phyloP scores from a whole-genome alignment of 2,329 filamentous ascomycete species.

The Talaromyces sp. region DNA sequence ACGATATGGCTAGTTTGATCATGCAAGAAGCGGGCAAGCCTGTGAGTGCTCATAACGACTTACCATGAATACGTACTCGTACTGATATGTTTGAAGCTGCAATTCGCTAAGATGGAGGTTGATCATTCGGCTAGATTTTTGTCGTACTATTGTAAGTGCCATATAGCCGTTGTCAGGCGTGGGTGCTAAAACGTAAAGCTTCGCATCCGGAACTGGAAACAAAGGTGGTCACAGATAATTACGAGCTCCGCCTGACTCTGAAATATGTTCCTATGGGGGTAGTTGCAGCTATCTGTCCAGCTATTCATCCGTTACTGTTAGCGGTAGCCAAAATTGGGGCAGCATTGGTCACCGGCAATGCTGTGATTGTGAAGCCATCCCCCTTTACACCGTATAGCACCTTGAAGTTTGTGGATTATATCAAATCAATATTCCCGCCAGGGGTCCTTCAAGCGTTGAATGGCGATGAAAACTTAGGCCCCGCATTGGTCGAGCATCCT shows the following conservation, averaged over 20 bases:
- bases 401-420: constrained; percentile 51
- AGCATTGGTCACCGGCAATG: constrained; percentile 49
- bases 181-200: constrained; percentile 10
- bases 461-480: constrained; percentile 52
- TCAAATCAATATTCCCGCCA: constrained; percentile 46
- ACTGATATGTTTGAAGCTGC: constrained; percentile 8
- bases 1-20: constrained; percentile 44
- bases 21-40: constrained; percentile 52
- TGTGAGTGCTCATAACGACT: constrained; percentile 19
- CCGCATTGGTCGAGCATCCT: constrained; percentile 50
- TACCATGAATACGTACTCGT: not conserved
- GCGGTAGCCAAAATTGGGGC: constrained; percentile 45
- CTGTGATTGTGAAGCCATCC: constrained; percentile 53
- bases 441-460: constrained; percentile 55
- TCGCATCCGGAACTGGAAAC: constrained; percentile 34
- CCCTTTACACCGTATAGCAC: constrained; percentile 52
- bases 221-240: constrained; percentile 43
- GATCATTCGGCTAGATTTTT: constrained; percentile 16
- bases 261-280: constrained; percentile 48
- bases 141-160: constrained; percentile 13
- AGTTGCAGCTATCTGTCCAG: constrained; percentile 41
- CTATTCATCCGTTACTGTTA: constrained; percentile 49
- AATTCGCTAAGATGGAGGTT: constrained; percentile 15
- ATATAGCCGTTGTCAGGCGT: not conserved
- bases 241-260: constrained; percentile 37